phyloP scores from a whole-genome alignment of 306 rosid species.

The Aeschynomene evenia region DNA sequence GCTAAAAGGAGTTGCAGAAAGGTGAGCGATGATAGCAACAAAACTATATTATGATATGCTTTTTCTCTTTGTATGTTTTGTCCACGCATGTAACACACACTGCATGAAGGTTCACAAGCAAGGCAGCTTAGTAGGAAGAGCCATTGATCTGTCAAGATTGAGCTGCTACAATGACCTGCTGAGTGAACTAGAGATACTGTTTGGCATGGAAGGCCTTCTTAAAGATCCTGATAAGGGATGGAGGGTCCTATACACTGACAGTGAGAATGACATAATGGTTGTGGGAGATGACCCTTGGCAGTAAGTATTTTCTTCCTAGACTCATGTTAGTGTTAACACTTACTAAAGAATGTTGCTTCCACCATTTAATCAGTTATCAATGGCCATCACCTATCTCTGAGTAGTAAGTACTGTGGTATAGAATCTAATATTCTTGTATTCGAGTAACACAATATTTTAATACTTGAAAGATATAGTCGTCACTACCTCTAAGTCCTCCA shows the following conservation, averaged over 20 bases:
- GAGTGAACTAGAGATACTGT: constrained; percentile 84
- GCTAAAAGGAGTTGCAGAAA: constrained; percentile 94
- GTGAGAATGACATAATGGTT: constrained; percentile 95
- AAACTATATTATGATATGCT: constrained; percentile 43
- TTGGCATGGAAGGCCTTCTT: constrained; percentile 96
- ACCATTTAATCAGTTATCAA: background rate
- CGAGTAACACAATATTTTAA: too few species aligned
- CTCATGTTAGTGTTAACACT: constrained; percentile 5
- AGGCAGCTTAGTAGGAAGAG: constrained; percentile 98
- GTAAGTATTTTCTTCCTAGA: constrained; percentile 57
- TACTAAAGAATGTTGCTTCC: background rate
- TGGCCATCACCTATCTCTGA: constrained; percentile 1
- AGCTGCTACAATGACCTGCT: constrained; percentile 73
- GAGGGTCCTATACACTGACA: constrained; percentile 88
- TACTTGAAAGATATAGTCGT: background rate
- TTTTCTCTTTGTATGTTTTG: constrained; percentile 48
- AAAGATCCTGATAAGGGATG: constrained; percentile 84
- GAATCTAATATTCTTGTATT: background rate
- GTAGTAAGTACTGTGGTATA: background rate
- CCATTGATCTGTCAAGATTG: constrained; percentile 86
- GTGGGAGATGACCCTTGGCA: constrained; percentile 99
- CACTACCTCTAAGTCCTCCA: background rate
- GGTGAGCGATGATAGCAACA: constrained; percentile 65
- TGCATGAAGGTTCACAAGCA: constrained; percentile 99
- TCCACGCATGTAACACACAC: constrained; percentile 50